Percentiles rank a stretch among this genome's conserved stretches.
phyloP scores from a whole-genome alignment of 805 yeast species.

The Maudiozyma saulgeensis region DNA sequence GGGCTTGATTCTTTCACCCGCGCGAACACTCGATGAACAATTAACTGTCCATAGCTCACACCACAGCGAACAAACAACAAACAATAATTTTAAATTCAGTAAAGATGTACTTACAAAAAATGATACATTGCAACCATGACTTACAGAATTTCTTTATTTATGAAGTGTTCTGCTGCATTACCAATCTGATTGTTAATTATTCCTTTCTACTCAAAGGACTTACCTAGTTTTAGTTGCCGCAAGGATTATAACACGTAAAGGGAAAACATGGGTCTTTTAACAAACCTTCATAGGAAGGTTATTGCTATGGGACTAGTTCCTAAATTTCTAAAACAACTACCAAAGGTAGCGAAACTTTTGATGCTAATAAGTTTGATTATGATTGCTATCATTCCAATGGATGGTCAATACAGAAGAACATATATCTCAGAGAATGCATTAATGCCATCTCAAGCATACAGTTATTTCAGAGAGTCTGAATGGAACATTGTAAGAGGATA shows the following conservation, averaged over 20 bases:
- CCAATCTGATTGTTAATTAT: no score
- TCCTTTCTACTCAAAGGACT: not conserved
- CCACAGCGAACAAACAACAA: no score
- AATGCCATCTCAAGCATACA: conserved; percentile 91
- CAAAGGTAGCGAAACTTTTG: conserved; percentile 35
- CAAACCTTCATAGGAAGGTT: conserved; percentile 33
- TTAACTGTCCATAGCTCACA: no score
- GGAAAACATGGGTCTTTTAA: conserved; percentile 17
- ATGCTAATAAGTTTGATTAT: conserved; percentile 42
- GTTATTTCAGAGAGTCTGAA: conserved; percentile 86
- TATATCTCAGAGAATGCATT: conserved; percentile 93
- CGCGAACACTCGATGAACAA: no score
- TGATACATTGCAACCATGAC: no score
- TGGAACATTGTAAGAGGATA: conserved; percentile 89
- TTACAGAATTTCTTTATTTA: no score
- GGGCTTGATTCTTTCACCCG: no score
- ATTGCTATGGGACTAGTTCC: conserved; percentile 40
- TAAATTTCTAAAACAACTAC: conserved; percentile 34
- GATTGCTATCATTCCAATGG: conserved; percentile 55
- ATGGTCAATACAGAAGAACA: conserved; percentile 74
- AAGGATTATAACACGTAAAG: not conserved
- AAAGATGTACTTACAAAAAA: no score
- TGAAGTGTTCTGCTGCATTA: no score
- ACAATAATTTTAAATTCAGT: no score
- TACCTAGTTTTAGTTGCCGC: not conserved